Evolutionary conservation across 306 rosid genomes (phyloP), one percentile per base, ranked within the genome.

Genomic region (Carpinus viminea): DNA sequence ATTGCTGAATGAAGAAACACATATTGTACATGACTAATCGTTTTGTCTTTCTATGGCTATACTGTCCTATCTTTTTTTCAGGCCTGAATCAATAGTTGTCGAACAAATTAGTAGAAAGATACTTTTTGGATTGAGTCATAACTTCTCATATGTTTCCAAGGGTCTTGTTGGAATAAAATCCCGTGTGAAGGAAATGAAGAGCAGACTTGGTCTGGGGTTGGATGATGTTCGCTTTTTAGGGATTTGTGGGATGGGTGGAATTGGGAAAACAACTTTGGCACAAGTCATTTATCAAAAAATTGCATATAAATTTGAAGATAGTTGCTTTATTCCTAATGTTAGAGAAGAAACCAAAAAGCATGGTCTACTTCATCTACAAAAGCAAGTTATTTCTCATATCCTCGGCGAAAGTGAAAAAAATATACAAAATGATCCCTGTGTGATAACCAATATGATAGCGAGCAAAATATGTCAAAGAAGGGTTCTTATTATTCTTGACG

Each of bases 171-270:
- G 76, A 13, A 72, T 65, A 3, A 69, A 64, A 28, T 8, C 65
- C 4, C 34, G 55, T 26, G 3, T 34, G 12, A 31, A 31, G 10
- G 76, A 57, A 12, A 50, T 77, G 56, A 2, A 4, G 46, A 68
- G 18, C 24, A 38, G 2, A 24, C 28, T 68, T n/a, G 17, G 56
- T 38, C 10, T 38, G 8, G 46, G 43, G 2, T 52, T n/a, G 13
- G 12, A 43, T 1, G 78, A 76, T 62, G 64, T 31, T 82, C 48
- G 31, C 4, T 82, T 82, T 50, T 0, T 76, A 11, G 85, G 85
- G 3, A 82, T 82, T 53, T 0, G 3, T 61, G 84, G 84, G 3
- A 75, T 75, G 71, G 78, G 78, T 0, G 71, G 78, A 6, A 18
- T 61, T 24, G 79, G 79, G 1, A 82, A 82, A 41, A 68, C 74